A percentile compares a stretch with the other conserved stretches of the same genome.
Conservation (phyloP, 2,329 filamentous ascomycete species). For the Aureobasidium sp. region DNA sequence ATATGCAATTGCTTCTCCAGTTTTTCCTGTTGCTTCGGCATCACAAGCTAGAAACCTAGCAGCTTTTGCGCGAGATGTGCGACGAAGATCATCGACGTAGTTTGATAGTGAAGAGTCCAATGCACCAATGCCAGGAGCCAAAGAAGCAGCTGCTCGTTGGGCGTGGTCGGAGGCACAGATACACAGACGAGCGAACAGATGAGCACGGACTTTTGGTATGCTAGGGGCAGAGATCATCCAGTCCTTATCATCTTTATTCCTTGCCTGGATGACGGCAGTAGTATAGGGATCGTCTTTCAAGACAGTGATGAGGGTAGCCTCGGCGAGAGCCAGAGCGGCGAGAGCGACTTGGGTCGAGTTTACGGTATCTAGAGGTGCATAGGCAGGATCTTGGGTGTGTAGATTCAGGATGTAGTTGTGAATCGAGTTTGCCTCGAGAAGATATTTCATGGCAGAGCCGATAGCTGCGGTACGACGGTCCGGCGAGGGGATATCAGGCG, state of each 20-base stretch:
- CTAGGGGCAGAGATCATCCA: constrained; percentile 95
- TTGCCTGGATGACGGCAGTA: constrained; percentile 66
- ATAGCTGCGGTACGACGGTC: constrained; percentile 65
- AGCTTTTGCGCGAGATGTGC: constrained; percentile 71
- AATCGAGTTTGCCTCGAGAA: constrained; percentile 70
- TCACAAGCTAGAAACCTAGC: constrained; percentile 89
- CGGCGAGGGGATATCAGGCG: constrained; percentile 42
- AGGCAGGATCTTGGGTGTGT: constrained; percentile 16
- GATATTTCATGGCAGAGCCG: constrained; percentile 63
- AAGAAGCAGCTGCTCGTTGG: constrained; percentile 53
- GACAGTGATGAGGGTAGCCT: constrained; percentile 83
- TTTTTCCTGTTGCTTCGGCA: constrained; percentile 72
- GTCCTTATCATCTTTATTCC: constrained; percentile 76
- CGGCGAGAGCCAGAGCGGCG: constrained; percentile 63
- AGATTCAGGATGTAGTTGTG: constrained; percentile 57
- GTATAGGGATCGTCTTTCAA: constrained; percentile 94
- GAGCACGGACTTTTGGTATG: constrained; percentile 79
- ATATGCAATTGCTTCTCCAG: constrained; percentile 82
- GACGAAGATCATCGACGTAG: constrained; percentile 68
- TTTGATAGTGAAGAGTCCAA: constrained; percentile 58
- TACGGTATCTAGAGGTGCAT: constrained; percentile 30
- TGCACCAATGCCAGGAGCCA: constrained; percentile 37
- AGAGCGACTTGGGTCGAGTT: constrained; percentile 36
- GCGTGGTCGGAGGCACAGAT: constrained; percentile 85
- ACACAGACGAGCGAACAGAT: constrained; percentile 80